Percentiles rank a stretch among this genome's conserved stretches.
Conservation (phyloP, 768 basidiomycete genomes). For the Amanita muscaria region DNA sequence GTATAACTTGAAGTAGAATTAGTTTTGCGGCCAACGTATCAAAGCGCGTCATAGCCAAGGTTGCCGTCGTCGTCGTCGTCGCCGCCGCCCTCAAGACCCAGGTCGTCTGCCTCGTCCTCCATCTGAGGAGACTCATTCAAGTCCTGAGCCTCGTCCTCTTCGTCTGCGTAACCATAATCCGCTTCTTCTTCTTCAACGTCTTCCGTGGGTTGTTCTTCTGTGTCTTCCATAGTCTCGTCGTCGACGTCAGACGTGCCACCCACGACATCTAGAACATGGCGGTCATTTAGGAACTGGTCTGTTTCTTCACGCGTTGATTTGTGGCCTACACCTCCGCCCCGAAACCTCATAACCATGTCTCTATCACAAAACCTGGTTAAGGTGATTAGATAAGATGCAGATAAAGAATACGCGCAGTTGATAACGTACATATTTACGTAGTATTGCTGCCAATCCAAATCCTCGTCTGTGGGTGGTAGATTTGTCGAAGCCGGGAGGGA, state of each 20-base stretch:
- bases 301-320: neutral
- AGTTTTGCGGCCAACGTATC: neutral
- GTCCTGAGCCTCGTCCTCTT: neutral
- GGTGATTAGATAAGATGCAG: conserved; percentile 9
- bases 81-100: neutral
- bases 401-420: neutral
- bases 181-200: too few species aligned
- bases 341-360: neutral
- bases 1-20: too few species aligned
- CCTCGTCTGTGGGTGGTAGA: too few species aligned
- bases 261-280: too few species aligned
- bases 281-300: neutral
- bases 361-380: neutral
- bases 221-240: neutral
- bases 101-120: neutral
- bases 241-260: conserved; percentile 8
- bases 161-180: too few species aligned
- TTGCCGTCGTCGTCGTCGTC: neutral
- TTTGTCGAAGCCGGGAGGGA: too few species aligned
- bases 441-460: too few species aligned
- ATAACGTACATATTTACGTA: too few species aligned
- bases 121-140: neutral
- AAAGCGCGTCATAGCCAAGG: neutral
- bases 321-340: neutral
- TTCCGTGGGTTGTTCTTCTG: neutral